phyloP scores from a whole-genome alignment of 768 basidiomycete species.

The Brasilioporus rufonigricans region DNA sequence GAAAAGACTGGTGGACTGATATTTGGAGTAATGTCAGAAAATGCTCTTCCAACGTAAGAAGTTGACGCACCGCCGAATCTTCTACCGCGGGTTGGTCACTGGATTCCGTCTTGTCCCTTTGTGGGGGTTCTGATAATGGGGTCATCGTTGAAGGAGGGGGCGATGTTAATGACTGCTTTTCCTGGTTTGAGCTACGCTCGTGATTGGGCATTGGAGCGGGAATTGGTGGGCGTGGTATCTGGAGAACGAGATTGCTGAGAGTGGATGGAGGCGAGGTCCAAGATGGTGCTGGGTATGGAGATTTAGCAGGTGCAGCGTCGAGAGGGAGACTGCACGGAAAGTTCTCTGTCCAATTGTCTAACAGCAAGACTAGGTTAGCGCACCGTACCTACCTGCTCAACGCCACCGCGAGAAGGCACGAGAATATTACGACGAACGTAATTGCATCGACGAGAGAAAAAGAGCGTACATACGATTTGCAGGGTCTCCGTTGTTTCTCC shows the following conservation, averaged over 20 bases:
- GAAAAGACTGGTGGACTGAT: constrained; percentile 19
- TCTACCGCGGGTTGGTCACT: not conserved
- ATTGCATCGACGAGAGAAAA: not conserved
- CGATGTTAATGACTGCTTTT: not conserved
- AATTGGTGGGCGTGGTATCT: constrained; percentile 19
- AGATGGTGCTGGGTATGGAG: constrained; percentile 27
- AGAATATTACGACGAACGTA: no score
- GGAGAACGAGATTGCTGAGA: constrained; percentile 20
- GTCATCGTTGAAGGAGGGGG: not conserved
- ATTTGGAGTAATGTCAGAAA: not conserved
- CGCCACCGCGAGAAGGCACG: no score
- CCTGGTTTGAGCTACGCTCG: not conserved
- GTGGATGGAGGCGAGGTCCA: constrained; percentile 21
- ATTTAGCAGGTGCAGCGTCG: constrained; percentile 15
- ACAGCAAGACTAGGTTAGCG: not conserved
- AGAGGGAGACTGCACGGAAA: constrained; percentile 13
- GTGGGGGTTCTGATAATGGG: not conserved
- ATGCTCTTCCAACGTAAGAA: not conserved
- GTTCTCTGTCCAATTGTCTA: constrained; percentile 29
- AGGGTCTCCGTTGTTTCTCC: constrained; percentile 31
- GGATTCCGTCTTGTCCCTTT: not conserved
- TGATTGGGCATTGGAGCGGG: not conserved
- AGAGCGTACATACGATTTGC: constrained; percentile 24
- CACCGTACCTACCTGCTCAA: not conserved
- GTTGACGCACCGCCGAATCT: constrained; percentile 4